Conservation (phyloP, 2,329 filamentous ascomycete genomes). For the Pestalotiopsis sp. region DNA sequence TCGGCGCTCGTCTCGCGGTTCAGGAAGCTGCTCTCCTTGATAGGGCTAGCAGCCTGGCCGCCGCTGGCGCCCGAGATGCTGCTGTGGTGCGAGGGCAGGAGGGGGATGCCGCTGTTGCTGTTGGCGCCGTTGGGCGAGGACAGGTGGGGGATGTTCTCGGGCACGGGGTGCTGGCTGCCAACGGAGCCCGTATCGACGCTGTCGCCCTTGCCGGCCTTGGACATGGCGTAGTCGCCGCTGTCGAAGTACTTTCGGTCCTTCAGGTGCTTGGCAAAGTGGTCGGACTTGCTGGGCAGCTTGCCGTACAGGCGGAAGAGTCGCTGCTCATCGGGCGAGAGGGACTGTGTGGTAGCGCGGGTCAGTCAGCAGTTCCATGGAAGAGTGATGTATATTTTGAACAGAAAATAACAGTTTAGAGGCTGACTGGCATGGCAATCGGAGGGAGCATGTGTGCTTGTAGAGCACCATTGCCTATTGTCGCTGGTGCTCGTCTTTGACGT, state of each 20-base stretch:
- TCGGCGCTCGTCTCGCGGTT: slow-evolving; percentile 79
- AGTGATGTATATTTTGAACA: neutral
- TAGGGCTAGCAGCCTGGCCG: slow-evolving; percentile 70
- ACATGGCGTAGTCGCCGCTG: slow-evolving; percentile 93
- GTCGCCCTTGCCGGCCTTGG: slow-evolving; percentile 95
- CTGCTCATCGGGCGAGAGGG: slow-evolving; percentile 92
- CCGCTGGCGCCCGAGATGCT: slow-evolving; percentile 49
- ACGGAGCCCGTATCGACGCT: slow-evolving; percentile 92
- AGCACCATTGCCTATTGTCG: neutral
- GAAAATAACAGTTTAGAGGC: neutral
- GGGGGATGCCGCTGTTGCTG: slow-evolving; percentile 88
- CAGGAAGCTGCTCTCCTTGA: slow-evolving; percentile 89
- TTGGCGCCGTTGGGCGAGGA: slow-evolving; percentile 74
- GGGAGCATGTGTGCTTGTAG: neutral
- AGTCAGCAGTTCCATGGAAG: neutral
- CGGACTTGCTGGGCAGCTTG: slow-evolving; percentile 95
- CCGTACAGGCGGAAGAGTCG: slow-evolving; percentile 96
- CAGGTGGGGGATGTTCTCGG: slow-evolving; percentile 92
- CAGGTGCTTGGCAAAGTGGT: slow-evolving; percentile 95
- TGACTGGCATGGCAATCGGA: neutral
- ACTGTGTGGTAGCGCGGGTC: slow-evolving; percentile 52
- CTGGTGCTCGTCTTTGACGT: neutral
- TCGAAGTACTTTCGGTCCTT: slow-evolving; percentile 99
- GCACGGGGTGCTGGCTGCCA: slow-evolving; percentile 90
- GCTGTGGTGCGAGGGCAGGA: slow-evolving; percentile 75